phyloP scores from a whole-genome alignment of 768 basidiomycete species.

The Chalciporus piperatus region DNA sequence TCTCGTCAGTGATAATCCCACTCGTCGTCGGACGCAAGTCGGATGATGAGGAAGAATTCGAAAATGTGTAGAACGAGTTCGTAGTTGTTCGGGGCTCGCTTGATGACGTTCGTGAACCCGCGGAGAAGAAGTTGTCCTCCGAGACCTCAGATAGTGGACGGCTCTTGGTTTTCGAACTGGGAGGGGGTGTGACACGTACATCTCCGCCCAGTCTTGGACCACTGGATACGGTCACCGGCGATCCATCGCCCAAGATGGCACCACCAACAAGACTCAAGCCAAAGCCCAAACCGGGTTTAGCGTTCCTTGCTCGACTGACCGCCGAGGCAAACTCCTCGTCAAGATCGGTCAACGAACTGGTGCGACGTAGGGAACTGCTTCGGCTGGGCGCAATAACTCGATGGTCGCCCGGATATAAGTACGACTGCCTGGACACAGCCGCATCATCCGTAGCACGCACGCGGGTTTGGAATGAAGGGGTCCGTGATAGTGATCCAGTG shows the following conservation, averaged over 20 bases:
- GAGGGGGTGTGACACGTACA: constrained; percentile 46
- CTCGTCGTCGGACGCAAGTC: constrained; percentile 28
- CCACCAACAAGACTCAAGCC: constrained; percentile 42
- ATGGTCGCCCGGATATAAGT: constrained; percentile 69
- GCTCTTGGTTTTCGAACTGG: constrained; percentile 34
- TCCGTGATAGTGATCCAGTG: constrained; percentile 37
- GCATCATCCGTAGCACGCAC: constrained; percentile 72
- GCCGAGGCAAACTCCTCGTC: constrained; percentile 54
- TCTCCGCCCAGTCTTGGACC: constrained; percentile 47
- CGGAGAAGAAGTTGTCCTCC: constrained; percentile 48
- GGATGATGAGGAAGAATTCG: constrained; percentile 32
- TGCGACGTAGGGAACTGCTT: constrained; percentile 55
- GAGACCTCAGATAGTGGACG: constrained; percentile 33
- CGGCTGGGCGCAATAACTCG: constrained; percentile 70
- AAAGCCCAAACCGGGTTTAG: constrained; percentile 43
- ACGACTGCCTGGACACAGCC: constrained; percentile 61
- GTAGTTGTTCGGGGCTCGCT: constrained; percentile 27
- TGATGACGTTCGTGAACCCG: constrained; percentile 34
- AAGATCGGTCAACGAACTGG: constrained; percentile 78
- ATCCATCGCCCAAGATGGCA: constrained; percentile 46
- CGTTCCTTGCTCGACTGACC: constrained; percentile 39
- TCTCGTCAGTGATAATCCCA: constrained; percentile 38
- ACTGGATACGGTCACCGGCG: constrained; percentile 72
- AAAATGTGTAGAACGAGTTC: constrained; percentile 36
- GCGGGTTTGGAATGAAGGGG: constrained; percentile 53